Conservation (phyloP, 2,329 filamentous ascomycete genomes). For the Allantophomopsis cytisporea region DNA sequence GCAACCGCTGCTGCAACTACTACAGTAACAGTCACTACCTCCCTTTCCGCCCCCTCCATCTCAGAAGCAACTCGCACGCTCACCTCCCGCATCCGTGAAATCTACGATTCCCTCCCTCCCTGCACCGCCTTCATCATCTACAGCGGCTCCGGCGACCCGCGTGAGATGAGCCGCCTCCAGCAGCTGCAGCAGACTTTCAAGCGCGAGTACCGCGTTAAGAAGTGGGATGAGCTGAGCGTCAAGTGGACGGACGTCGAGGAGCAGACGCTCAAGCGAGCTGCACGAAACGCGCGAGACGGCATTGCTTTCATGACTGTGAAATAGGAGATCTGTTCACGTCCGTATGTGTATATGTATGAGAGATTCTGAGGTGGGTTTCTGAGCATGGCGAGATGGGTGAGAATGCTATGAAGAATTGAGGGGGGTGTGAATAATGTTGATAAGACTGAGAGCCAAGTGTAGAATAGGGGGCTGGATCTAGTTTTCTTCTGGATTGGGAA, state of each 20-base stretch:
- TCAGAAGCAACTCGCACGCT: constrained; percentile 7
- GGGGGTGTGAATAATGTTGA: too few relatives aligned
- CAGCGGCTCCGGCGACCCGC: constrained; percentile 54
- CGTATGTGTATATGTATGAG: too few relatives aligned
- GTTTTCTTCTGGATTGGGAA: too few relatives aligned
- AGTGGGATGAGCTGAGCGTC: constrained; percentile 54
- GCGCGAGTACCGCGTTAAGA: constrained; percentile 50
- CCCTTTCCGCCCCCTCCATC: constrained; percentile 2
- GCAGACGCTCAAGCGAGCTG: constrained; percentile 44
- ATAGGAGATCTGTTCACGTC: constrained; percentile 18
- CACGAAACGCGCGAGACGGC: constrained; percentile 41
- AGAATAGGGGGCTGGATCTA: too few relatives aligned
- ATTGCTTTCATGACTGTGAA: constrained; percentile 54
- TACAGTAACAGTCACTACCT: constrained; percentile 1
- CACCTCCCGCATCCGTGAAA: constrained; percentile 33
- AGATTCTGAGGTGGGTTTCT: too few relatives aligned
- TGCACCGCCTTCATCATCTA: constrained; percentile 53
- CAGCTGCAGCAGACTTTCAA: constrained; percentile 45
- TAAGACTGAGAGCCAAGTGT: too few relatives aligned
- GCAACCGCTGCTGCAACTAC: neutral
- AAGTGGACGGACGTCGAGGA: constrained; percentile 57
- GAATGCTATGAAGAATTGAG: too few relatives aligned
- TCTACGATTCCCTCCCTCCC: constrained; percentile 44
- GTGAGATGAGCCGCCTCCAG: constrained; percentile 49
- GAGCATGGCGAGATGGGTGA: too few relatives aligned